Conservation (phyloP, 2,329 filamentous ascomycete species). For the Trichoderma arundinaceum region DNA sequence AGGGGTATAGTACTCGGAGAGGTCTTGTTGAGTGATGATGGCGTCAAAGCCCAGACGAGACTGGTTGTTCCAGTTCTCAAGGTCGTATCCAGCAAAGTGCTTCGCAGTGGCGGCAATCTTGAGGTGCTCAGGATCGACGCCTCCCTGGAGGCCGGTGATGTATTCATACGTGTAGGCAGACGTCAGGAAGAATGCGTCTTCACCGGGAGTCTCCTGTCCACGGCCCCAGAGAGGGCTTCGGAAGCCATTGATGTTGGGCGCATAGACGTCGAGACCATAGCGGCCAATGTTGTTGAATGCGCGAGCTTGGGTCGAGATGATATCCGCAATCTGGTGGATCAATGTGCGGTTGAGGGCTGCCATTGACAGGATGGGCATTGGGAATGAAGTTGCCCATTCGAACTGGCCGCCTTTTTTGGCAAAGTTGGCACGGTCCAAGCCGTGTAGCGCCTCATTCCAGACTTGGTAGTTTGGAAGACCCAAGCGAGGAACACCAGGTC, state of each 20-base stretch:
- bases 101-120: constrained; percentile 62
- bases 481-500: constrained; percentile 56
- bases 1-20: constrained; percentile 70
- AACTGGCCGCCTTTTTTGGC: constrained; percentile 42
- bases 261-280: constrained; percentile 63
- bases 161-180: constrained; percentile 52
- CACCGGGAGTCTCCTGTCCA: constrained; percentile 64
- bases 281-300: constrained; percentile 66
- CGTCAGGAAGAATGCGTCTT: constrained; percentile 51
- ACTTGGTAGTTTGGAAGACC: constrained; percentile 64
- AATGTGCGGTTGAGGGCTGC: constrained; percentile 50
- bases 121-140: constrained; percentile 26
- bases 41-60: constrained; percentile 60
- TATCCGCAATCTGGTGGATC: constrained; percentile 43
- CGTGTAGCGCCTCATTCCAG: constrained; percentile 68
- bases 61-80: constrained; percentile 50
- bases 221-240: constrained; percentile 67
- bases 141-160: constrained; percentile 52
- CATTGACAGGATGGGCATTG: constrained; percentile 63
- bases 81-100: constrained; percentile 63
- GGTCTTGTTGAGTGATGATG: constrained; percentile 62
- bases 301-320: constrained; percentile 62
- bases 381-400: constrained; percentile 67
- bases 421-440: constrained; percentile 54
- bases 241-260: constrained; percentile 70